A percentile compares a stretch with the other conserved stretches of the same genome.
Conservation (phyloP, 148 eudicot species). For the Euryodendron excelsum region DNA sequence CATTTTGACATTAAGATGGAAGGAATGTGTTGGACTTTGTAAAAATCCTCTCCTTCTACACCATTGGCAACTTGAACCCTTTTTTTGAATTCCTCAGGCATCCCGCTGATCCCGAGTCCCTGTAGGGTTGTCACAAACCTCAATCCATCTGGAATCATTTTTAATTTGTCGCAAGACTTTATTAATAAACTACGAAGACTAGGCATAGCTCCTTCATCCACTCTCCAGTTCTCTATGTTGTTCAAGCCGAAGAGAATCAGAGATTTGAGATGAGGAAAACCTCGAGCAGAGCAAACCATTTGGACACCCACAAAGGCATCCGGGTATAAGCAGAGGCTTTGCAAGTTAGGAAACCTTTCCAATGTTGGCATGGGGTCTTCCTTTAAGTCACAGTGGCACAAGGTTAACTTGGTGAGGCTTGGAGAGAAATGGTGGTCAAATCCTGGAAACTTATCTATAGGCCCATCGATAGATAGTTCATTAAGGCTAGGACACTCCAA, state of each 20-base stretch:
- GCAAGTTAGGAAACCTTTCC: constrained; percentile 1
- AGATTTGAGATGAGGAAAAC: constrained; percentile 25
- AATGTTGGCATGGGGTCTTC: too few relatives aligned
- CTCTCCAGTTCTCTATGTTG: constrained; percentile 15
- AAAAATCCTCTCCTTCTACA: too few relatives aligned
- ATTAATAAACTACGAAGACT: constrained; percentile 10
- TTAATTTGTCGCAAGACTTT: neutral
- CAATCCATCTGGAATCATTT: constrained; percentile 22
- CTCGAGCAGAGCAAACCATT: constrained; percentile 14
- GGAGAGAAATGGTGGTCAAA: neutral
- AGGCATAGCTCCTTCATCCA: constrained; percentile 26
- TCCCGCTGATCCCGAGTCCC: neutral
- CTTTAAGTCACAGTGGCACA: neutral
- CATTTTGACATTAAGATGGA: too few relatives aligned
- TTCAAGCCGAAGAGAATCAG: constrained; percentile 9
- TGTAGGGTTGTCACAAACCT: neutral
- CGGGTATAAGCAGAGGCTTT: neutral
- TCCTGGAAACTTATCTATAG: neutral
- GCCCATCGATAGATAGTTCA: neutral
- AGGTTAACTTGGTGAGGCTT: neutral
- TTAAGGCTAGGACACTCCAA: neutral
- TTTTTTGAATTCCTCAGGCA: neutral
- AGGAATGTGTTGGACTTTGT: too few relatives aligned
- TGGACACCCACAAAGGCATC: neutral
- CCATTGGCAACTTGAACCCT: neutral